Base-by-base conservation (phyloP, 352 stramenopile species). In the Pythium biforme region DNA sequence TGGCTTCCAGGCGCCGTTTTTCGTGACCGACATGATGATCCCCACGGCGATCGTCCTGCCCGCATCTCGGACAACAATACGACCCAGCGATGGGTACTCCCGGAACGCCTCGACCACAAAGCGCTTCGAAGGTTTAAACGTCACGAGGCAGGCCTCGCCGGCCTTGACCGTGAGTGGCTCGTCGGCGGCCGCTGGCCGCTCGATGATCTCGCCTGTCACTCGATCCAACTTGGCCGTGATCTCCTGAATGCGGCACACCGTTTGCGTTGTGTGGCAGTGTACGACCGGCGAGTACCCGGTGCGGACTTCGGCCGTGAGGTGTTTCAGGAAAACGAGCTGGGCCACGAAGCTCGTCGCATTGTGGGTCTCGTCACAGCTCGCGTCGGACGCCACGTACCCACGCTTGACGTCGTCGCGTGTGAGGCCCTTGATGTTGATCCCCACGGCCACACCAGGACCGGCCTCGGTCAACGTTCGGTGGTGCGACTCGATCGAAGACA, bases 401-500 rank as follows among this genome's bases (percentile, higher is more conserved):
- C 96, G 88, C 61, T 84, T 76, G 57, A 99, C 80, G 50, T 99
- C 95, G 77, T 98, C 97, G 4, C 98, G 77, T 5, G 83, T 88
- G 33, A 99, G 75, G 71, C 97, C 97, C 79, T 99, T 99, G 27
- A 99, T 82, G 74, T 98, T 98, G 79, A 99, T 98, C 60, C 97
- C 96, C 53, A 99, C 94, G 69, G 98, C 98, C 72, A 98, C 90
- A 67, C 97, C 96, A 17, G 97, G 89, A 15, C 86, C 46, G 57
- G 96, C 97, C 75, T 99, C 88, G 5, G 76, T 34, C 14, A 99
- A 62, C 19, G 78, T 80, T 70, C 97, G 83, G 77, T 99, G 96
- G 80, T 99, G 95, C 79, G 98, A 96, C 77, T 99, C 96, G 31
- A 99, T 84, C 12, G 95, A 98, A 77, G 97, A 96, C 25, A 99